Percentiles rank a stretch among this genome's conserved stretches.
phyloP scores from a whole-genome alignment of 331 rosid genomes.

The Cydonia oblonga region DNA sequence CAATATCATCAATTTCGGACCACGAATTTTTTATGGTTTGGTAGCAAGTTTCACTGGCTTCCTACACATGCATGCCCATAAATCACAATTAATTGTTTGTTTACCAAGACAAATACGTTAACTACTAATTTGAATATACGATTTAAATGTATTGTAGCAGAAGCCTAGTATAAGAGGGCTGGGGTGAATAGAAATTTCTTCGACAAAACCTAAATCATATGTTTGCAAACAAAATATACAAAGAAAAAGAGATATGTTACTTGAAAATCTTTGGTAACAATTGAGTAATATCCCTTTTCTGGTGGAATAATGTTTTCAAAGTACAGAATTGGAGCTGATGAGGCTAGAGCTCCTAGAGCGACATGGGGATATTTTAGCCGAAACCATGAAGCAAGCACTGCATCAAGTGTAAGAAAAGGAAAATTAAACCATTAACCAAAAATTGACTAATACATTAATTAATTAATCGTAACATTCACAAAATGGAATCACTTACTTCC shows the following conservation, averaged over 20 bases:
- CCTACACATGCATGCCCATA: slow-evolving; percentile 16
- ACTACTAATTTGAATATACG: no score
- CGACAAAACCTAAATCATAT: no score
- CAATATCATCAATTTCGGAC: slow-evolving; percentile 34
- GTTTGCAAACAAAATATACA: background rate
- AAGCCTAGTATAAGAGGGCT: no score
- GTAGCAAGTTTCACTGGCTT: slow-evolving; percentile 40
- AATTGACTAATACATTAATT: background rate
- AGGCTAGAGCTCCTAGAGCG: slow-evolving; percentile 58
- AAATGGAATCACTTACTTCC: slow-evolving; percentile 30
- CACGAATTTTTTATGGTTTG: slow-evolving; percentile 42
- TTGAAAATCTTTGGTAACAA: slow-evolving; percentile 42
- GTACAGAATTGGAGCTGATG: slow-evolving; percentile 58
- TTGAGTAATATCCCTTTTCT: slow-evolving; percentile 24
- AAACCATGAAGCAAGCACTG: slow-evolving; percentile 72
- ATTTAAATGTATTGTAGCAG: no score
- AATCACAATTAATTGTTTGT: background rate
- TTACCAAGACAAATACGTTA: no score
- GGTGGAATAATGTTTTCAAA: slow-evolving; percentile 40
- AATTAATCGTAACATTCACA: background rate
- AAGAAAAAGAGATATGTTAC: slow-evolving; percentile 6
- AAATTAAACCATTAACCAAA: background rate
- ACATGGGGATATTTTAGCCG: slow-evolving; percentile 61
- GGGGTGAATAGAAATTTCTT: no score
- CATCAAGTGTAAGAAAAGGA: background rate